Percentiles rank a stretch among this genome's conserved stretches.
These are phyloP conservation scores for Zea luxurians DNA, from an alignment of 176 grass and related monocot species.

Conservation along the genomic window DNA sequence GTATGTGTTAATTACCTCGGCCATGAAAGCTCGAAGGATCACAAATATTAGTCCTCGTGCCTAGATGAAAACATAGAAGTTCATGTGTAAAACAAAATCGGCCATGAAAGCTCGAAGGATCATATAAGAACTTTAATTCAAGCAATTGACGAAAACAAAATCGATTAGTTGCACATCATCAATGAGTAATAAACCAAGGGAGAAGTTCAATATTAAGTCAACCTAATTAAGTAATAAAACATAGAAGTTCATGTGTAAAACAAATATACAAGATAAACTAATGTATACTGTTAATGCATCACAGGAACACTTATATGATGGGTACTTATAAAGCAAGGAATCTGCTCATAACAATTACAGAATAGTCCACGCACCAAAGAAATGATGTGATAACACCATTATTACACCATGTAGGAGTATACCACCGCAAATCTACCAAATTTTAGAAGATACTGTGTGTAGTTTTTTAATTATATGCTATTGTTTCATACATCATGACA, in stretches of 20 bases:
- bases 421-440: neutral
- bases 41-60: too few species aligned
- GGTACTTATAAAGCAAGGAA: neutral
- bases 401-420: neutral
- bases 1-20: too few species aligned
- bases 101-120: too few species aligned
- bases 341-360: neutral
- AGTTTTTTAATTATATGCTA: too few species aligned
- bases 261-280: constrained; percentile 2
- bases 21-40: too few species aligned
- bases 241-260: constrained; percentile 22
- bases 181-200: constrained; percentile 21
- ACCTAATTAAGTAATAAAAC: constrained; percentile 16
- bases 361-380: neutral
- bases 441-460: too few species aligned
- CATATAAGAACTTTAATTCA: constrained; percentile 21
- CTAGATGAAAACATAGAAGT: too few species aligned
- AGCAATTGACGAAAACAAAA: constrained; percentile 19
- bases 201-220: constrained; percentile 1
- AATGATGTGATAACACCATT: neutral
- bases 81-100: too few species aligned
- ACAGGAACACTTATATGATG: neutral
- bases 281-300: neutral
- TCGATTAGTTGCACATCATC: constrained; percentile 11
- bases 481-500: too few species aligned